These are phyloP conservation scores for Cucurbita ficifolia DNA, from an alignment of 306 rosid genomes.

Conservation along the genomic window DNA sequence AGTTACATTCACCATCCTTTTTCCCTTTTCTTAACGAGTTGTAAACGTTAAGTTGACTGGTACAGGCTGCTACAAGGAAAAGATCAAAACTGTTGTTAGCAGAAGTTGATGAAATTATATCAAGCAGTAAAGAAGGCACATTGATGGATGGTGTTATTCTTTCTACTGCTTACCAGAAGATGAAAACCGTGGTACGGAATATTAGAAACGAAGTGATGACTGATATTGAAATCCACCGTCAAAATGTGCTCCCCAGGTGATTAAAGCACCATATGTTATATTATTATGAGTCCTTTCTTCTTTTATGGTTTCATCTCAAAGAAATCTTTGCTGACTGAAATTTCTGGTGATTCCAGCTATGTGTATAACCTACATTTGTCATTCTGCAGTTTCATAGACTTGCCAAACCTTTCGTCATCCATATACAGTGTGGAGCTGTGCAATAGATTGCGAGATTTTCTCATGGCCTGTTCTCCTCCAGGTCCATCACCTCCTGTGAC, in stretches of 20 bases:
- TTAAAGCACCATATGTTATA: background rate
- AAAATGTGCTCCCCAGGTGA: constrained; percentile 82
- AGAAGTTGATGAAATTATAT: constrained; percentile 81
- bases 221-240: constrained; percentile 80
- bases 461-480: constrained; percentile 75
- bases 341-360: background rate
- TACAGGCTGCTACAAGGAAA: constrained; percentile 81
- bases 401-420: constrained; percentile 79
- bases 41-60: constrained; percentile 1
- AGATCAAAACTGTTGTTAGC: constrained; percentile 62
- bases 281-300: background rate
- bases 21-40: background rate
- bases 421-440: constrained; percentile 84
- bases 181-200: constrained; percentile 58
- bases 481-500: constrained; percentile 82
- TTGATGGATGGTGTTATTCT: constrained; percentile 38
- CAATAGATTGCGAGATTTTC: constrained; percentile 72
- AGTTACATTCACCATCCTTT: background rate
- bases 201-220: constrained; percentile 58
- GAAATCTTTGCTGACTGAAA: background rate
- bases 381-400: constrained; percentile 67
- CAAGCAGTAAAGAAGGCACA: constrained; percentile 45
- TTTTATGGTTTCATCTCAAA: background rate
- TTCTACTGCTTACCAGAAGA: constrained; percentile 70
- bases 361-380: constrained; percentile 5